Conservation (phyloP, 202 grass and related monocot genomes). For the Zizania palustris region DNA sequence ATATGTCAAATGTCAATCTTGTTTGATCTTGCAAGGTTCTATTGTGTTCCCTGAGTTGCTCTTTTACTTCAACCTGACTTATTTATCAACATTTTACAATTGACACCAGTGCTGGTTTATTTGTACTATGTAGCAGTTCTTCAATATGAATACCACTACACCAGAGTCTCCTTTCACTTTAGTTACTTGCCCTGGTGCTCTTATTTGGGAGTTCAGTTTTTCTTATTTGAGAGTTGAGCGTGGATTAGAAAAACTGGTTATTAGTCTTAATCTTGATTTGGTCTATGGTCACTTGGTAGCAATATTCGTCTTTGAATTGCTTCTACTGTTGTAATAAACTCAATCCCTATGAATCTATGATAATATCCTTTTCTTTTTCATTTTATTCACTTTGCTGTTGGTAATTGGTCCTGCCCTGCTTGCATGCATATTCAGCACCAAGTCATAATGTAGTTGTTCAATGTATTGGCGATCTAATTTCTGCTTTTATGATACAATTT, state of each 20-base stretch:
- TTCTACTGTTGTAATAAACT: background rate
- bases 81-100: background rate
- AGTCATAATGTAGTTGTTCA: background rate
- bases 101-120: background rate
- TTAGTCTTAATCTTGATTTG: conserved; percentile 4
- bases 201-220: background rate
- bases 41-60: background rate
- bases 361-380: background rate
- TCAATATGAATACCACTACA: background rate
- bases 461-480: background rate
- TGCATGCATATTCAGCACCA: conserved; percentile 3
- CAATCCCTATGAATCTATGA: background rate
- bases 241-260: background rate
- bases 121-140: background rate
- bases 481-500: conserved; percentile 22
- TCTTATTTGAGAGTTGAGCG: background rate
- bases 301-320: background rate
- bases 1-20: background rate
- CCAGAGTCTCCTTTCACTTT: background rate
- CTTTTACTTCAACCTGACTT: background rate
- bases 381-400: background rate
- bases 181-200: background rate
- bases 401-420: background rate
- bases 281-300: conserved; percentile 11
- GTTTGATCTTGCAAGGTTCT: conserved; percentile 21